These are phyloP conservation scores for Circinella minor DNA, from an alignment of 371 early-diverging fungal genomes.

Conservation along the genomic window DNA sequence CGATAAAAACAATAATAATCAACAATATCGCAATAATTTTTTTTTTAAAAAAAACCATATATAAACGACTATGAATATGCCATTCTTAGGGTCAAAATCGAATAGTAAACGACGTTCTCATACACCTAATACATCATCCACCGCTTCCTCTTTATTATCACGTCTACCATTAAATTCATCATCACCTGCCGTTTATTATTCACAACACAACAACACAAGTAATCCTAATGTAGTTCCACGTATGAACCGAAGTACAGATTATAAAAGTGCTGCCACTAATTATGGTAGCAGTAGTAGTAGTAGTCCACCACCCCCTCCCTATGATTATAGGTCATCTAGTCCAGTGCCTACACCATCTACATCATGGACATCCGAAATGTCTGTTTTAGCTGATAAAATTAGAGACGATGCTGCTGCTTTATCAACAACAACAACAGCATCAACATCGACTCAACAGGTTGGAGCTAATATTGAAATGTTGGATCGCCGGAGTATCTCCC, in stretches of 20 bases:
- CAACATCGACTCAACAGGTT: too few species aligned
- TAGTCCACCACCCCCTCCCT: conserved; percentile 18
- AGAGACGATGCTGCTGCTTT: conserved; percentile 28
- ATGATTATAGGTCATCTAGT: conserved; percentile 11
- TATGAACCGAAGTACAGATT: conserved; percentile 20
- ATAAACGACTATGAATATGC: not conserved
- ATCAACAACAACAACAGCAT: not conserved
- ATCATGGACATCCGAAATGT: conserved; percentile 49
- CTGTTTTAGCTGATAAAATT: conserved; percentile 41
- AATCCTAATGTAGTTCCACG: conserved; percentile 13
- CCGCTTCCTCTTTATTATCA: conserved; percentile 18
- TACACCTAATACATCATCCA: conserved; percentile 19
- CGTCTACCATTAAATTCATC: conserved; percentile 27
- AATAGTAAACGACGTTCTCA: conserved; percentile 20
- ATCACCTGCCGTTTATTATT: conserved; percentile 21
- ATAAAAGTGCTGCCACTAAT: not conserved
- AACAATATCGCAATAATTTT: not conserved
- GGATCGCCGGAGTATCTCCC: conserved; percentile 26
- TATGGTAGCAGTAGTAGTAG: not conserved
- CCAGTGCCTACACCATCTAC: conserved; percentile 37
- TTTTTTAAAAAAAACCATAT: not conserved
- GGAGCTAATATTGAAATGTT: conserved; percentile 1
- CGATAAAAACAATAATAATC: too few species aligned
- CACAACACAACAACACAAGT: conserved; percentile 9
- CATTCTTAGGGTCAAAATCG: conserved; percentile 7